A percentile compares a stretch with the other conserved stretches of the same genome.
Evolutionary conservation across 1,139 yeast genomes (phyloP).

Genomic region (Candida tropicalis): DNA sequence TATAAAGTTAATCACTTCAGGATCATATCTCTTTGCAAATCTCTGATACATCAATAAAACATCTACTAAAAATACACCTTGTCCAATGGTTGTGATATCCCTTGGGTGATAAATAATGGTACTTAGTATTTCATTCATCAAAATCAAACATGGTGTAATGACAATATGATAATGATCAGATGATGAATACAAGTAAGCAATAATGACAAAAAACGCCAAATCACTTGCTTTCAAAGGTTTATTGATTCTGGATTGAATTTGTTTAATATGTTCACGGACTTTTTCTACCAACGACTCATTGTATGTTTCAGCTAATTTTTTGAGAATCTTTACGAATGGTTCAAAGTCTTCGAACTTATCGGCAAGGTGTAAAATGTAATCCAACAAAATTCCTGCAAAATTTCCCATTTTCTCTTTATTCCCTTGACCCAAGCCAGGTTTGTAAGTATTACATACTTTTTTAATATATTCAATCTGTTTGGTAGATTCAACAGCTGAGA

Average conservation of each 20-base stretch:
- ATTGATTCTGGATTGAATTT: slow-evolving; percentile 52
- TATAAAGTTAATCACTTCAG: slow-evolving; percentile 70
- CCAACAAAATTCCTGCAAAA: slow-evolving; percentile 66
- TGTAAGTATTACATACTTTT: slow-evolving; percentile 60
- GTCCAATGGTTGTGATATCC: slow-evolving; percentile 23
- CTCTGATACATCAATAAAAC: slow-evolving; percentile 72
- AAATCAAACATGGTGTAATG: slow-evolving; percentile 78
- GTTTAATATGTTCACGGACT: slow-evolving; percentile 35
- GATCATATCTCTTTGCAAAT: slow-evolving; percentile 75
- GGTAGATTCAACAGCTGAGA: slow-evolving; percentile 30
- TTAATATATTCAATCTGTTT: slow-evolving; percentile 55
- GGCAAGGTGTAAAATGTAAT: slow-evolving; percentile 59
- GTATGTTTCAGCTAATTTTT: slow-evolving; percentile 65
- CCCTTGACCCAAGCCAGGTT: slow-evolving; percentile 79
- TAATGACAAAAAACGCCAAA: slow-evolving; percentile 63
- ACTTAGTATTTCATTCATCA: slow-evolving; percentile 69
- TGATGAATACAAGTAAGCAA: slow-evolving; percentile 84
- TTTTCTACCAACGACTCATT: slow-evolving; percentile 61
- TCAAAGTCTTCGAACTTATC: slow-evolving; percentile 28
- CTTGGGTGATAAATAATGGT: slow-evolving; percentile 39
- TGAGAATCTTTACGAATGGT: slow-evolving; percentile 52
- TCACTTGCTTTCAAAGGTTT: slow-evolving; percentile 49
- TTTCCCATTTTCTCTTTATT: slow-evolving; percentile 74
- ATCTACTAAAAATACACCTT: slow-evolving; percentile 65
- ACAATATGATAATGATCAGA: slow-evolving; percentile 95